Evolutionary conservation across 106 monocot genomes (phyloP).

Genomic region (Dioscorea zingiberensis): DNA sequence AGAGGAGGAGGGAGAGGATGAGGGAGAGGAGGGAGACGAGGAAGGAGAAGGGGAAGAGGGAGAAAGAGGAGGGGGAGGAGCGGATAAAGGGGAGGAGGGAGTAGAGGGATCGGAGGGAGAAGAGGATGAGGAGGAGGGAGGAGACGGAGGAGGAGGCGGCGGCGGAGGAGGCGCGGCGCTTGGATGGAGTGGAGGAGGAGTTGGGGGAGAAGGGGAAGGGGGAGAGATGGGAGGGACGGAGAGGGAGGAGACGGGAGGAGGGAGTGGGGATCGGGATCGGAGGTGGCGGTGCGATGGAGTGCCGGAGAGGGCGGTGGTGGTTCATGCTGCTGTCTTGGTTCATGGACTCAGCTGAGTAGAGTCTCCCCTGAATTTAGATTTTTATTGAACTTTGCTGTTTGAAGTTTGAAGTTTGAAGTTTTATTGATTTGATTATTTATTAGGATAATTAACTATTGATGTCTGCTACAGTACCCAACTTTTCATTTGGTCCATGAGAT

Average conservation of each 20-base stretch:
- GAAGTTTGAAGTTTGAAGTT: too few relatives aligned
- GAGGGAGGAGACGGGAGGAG: neutral
- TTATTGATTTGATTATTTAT: too few relatives aligned
- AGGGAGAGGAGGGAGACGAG: slow-evolving; percentile 10
- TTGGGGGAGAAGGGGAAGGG: slow-evolving; percentile 13
- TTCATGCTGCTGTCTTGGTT: too few relatives aligned
- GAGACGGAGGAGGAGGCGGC: slow-evolving; percentile 4
- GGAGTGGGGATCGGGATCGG: neutral
- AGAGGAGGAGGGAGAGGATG: slow-evolving; percentile 11
- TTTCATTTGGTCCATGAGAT: too few relatives aligned
- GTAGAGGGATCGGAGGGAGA: slow-evolving; percentile 10
- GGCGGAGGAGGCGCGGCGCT: slow-evolving; percentile 9
- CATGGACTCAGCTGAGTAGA: too few relatives aligned
- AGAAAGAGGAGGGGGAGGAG: slow-evolving; percentile 18
- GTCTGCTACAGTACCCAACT: too few relatives aligned
- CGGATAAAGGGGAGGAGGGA: slow-evolving; percentile 15
- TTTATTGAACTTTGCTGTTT: too few relatives aligned
- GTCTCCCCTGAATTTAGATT: too few relatives aligned
- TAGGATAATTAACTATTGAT: too few relatives aligned
- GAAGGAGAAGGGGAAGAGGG: slow-evolving; percentile 22
- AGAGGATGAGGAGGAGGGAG: slow-evolving; percentile 27
- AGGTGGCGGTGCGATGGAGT: slow-evolving; percentile 10
- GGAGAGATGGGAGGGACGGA: slow-evolving; percentile 4
- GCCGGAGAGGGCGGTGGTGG: neutral
- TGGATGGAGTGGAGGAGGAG: slow-evolving; percentile 13